Percentiles rank a stretch among this genome's conserved stretches.
These are phyloP conservation scores for Geotrichum europaeum DNA, from an alignment of 1,139 yeast genomes.

Conservation along the genomic window DNA sequence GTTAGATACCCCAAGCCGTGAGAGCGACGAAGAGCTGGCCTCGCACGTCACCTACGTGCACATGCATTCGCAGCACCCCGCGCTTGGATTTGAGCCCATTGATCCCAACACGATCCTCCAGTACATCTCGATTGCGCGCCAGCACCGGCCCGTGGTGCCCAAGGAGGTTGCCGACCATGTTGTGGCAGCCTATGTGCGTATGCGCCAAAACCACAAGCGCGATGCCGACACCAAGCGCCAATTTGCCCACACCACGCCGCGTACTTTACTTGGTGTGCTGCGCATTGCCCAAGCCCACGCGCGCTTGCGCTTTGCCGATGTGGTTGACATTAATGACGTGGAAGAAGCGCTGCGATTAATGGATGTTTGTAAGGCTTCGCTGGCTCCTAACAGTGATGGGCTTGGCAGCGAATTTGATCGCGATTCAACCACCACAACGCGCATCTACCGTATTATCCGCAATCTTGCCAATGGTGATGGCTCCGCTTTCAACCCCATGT, in stretches of 20 bases:
- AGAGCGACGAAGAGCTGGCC: slow-evolving; percentile 79
- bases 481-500: slow-evolving; percentile 35
- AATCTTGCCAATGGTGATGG: slow-evolving; percentile 48
- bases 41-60: slow-evolving; percentile 93
- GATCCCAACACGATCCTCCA: slow-evolving; percentile 80
- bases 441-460: slow-evolving; percentile 56
- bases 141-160: slow-evolving; percentile 82
- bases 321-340: slow-evolving; percentile 73
- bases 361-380: slow-evolving; percentile 79
- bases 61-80: slow-evolving; percentile 86
- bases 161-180: slow-evolving; percentile 82
- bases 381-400: slow-evolving; percentile 46
- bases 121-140: slow-evolving; percentile 80
- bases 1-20: slow-evolving; percentile 77
- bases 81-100: slow-evolving; percentile 65
- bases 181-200: slow-evolving; percentile 76
- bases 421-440: slow-evolving; percentile 47
- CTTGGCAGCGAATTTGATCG: slow-evolving; percentile 36
- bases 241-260: slow-evolving; percentile 89
- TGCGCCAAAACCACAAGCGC: slow-evolving; percentile 84
- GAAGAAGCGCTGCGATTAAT: slow-evolving; percentile 90
- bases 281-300: slow-evolving; percentile 95
- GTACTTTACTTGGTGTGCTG: slow-evolving; percentile 85
- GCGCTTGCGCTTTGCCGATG: slow-evolving; percentile 70
- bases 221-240: slow-evolving; percentile 74